A percentile compares a stretch with the other conserved stretches of the same genome.
These are phyloP conservation scores for Paraglomus brasilianum DNA, from an alignment of 192 early-diverging fungal genomes.

Conservation along the genomic window DNA sequence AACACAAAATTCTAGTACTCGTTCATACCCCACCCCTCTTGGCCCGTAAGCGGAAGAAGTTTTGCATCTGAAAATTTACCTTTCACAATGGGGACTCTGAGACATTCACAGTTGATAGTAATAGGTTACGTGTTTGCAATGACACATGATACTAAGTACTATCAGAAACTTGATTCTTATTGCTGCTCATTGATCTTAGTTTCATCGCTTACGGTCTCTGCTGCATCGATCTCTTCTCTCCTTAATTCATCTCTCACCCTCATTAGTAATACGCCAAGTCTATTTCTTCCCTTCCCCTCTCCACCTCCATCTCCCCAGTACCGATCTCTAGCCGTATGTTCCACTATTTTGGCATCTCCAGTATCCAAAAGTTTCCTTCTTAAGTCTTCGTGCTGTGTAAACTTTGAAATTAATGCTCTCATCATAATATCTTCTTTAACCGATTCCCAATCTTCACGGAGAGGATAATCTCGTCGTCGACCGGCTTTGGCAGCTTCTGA, in stretches of 20 bases:
- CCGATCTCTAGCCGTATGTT: slow-evolving; percentile 42
- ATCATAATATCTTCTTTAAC: slow-evolving; percentile 45
- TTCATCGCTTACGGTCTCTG: too few relatives aligned
- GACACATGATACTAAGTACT: too few relatives aligned
- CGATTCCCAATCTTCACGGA: slow-evolving; percentile 48
- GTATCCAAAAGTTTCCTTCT: slow-evolving; percentile 37
- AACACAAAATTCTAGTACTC: too few relatives aligned
- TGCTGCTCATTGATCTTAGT: too few relatives aligned
- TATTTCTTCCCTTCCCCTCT: slow-evolving; percentile 37
- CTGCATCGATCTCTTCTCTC: background rate
- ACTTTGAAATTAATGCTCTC: slow-evolving; percentile 40
- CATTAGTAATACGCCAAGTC: slow-evolving; percentile 36
- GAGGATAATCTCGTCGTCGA: slow-evolving; percentile 30
- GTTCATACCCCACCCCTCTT: too few relatives aligned
- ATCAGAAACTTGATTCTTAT: too few relatives aligned
- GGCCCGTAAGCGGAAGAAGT: too few relatives aligned
- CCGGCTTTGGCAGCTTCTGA: slow-evolving; percentile 47
- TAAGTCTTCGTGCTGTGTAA: slow-evolving; percentile 39
- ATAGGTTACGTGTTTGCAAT: too few relatives aligned
- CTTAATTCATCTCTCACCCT: slow-evolving; percentile 30
- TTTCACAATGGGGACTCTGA: too few relatives aligned
- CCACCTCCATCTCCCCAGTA: slow-evolving; percentile 46
- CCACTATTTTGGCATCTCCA: slow-evolving; percentile 24
- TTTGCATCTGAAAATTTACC: too few relatives aligned
- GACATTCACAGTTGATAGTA: too few relatives aligned